Evolutionary conservation across 2,329 filamentous ascomycete species (phyloP), one percentile per base, ranked within the genome.

Genomic region (Pseudopyricularia javanii): DNA sequence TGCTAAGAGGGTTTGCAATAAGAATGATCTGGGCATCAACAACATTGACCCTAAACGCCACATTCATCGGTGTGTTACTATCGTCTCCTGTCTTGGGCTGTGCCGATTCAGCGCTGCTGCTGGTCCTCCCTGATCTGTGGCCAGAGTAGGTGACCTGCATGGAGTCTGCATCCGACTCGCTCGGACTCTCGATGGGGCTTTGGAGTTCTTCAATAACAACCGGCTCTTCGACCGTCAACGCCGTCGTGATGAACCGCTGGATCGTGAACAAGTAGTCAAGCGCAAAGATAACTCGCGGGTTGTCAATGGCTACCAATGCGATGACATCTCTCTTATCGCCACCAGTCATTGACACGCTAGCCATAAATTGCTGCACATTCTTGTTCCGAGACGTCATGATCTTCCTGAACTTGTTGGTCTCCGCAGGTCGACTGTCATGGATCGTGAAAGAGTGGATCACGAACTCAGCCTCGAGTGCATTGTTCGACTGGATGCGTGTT

Each of bases 341-440:
- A 15, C 90, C 88, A 0, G 91, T 90, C 68, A 98, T 94, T 0
- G 91, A 94, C 4, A 98, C 73, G 64, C 87, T 96, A 17, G 93
- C 93, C 93, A 98, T 98, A 63, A 98, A 91, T 61, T 99, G 94
- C 66, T 97, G 91, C 47, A 93, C 90, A 53, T 91, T 86, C 60
- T 90, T 91, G 67, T 96, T 97, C 62, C 91, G 90, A 53, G 95
- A 84, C 2, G 91, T 91, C 93, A 98, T 97, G 70, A 98, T 96
- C 66, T 91, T 94, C 50, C 90, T 83, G 75, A 94, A 99, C 64
- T 95, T 96, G 72, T 96, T 98, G 5, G 85, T 87, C 60, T 95
- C 91, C 52, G 82, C 80, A 4, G 82, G 83, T n/a, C 94, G 84
- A 57, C 86, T 96, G 65, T 99, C 93, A 53, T 88, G 81, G 58